phyloP scores from a whole-genome alignment of 805 yeast species.

The Millerozyma acaciae region DNA sequence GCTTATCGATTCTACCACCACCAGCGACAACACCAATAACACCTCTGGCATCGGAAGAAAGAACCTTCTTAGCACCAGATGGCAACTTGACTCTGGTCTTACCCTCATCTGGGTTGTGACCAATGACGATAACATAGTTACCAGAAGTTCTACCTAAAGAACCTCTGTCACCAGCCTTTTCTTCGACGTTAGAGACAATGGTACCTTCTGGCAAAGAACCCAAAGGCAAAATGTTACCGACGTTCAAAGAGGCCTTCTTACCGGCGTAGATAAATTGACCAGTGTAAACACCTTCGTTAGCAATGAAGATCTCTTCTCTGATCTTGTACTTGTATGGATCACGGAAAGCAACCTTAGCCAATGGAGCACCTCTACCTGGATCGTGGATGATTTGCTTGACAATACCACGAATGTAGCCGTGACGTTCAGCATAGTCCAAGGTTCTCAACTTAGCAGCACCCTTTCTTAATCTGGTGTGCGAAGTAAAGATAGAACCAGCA shows the following conservation, averaged over 20 bases:
- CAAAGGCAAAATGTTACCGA: slow-evolving; percentile 96
- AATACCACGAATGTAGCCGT: slow-evolving; percentile 99
- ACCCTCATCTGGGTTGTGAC: slow-evolving; percentile 99
- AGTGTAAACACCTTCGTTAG: slow-evolving; percentile 99
- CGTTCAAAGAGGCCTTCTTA: slow-evolving; percentile 94
- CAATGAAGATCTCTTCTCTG: slow-evolving; percentile 98
- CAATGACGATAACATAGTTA: slow-evolving; percentile 97
- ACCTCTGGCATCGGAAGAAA: slow-evolving; percentile 97
- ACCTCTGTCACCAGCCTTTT: slow-evolving; percentile 99
- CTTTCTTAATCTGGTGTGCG: slow-evolving; percentile 99
- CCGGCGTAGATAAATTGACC: slow-evolving; percentile 99
- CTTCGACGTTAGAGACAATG: slow-evolving; percentile 96
- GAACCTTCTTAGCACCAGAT: slow-evolving; percentile 97
- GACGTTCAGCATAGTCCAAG: slow-evolving; percentile 98
- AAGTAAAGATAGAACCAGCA: slow-evolving; percentile 99
- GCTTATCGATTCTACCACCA: slow-evolving; percentile 99
- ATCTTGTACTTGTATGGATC: slow-evolving; percentile 98
- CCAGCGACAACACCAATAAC: slow-evolving; percentile 99
- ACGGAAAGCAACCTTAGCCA: slow-evolving; percentile 98
- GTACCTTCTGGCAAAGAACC: slow-evolving; percentile 99
- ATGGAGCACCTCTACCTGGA: slow-evolving; percentile 99
- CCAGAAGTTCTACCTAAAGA: slow-evolving; percentile 99
- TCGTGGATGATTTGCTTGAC: slow-evolving; percentile 98
- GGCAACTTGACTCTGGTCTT: slow-evolving; percentile 99
- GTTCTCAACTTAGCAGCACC: slow-evolving; percentile 99